A percentile compares a stretch with the other conserved stretches of the same genome.
Evolutionary conservation across 305 asterid species (phyloP).

Genomic region (Fraxinus greggii): DNA sequence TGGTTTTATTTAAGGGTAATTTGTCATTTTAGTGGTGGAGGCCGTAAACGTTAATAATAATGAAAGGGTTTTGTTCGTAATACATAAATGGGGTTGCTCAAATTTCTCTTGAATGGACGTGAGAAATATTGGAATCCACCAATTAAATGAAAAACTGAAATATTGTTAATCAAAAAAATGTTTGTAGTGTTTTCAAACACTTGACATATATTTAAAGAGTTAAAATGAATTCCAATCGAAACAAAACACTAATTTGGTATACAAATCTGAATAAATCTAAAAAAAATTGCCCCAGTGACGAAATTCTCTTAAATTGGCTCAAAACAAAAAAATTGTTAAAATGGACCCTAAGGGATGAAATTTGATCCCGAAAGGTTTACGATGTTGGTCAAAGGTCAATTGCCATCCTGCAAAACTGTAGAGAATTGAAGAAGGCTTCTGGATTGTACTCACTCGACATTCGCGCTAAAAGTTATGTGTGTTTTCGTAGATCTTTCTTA

Average conservation of each 20-base stretch:
- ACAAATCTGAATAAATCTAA: neutral
- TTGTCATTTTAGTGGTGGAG: too few species aligned
- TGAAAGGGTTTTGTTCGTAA: too few species aligned
- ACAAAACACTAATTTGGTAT: neutral
- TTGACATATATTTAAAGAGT: neutral
- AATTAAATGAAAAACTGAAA: neutral
- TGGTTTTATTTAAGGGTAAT: neutral
- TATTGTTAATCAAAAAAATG: neutral
- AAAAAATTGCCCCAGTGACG: neutral
- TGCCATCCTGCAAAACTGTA: neutral
- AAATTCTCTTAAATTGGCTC: neutral
- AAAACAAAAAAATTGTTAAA: neutral
- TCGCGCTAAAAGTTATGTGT: neutral
- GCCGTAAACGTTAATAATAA: too few species aligned
- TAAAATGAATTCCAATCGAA: neutral
- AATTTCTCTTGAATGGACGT: neutral
- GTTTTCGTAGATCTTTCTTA: too few species aligned
- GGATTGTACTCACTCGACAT: neutral
- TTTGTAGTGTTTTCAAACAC: neutral
- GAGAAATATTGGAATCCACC: neutral
- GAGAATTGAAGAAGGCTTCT: neutral
- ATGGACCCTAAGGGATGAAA: neutral
- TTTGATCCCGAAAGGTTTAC: neutral
- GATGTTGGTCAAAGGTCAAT: neutral
- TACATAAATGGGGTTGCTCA: neutral